Evolutionary conservation across 768 basidiomycete species (phyloP), one percentile per base, ranked within the genome.

Genomic region (Lanmaoa rubissima): DNA sequence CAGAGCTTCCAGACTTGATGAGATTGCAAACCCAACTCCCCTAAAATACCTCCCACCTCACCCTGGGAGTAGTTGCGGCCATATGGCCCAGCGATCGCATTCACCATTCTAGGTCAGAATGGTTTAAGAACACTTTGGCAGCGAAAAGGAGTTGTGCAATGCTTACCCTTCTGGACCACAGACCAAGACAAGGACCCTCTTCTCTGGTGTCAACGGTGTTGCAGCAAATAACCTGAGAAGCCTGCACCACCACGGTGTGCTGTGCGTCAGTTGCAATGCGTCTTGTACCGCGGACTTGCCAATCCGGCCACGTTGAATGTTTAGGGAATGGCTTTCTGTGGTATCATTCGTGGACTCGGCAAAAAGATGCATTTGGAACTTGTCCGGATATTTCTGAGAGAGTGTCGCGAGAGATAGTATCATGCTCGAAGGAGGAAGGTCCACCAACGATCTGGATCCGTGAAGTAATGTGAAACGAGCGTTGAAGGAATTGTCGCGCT

Each of bases 161-260:
- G 71, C 86, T 65, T 70, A 92, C 92, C 79, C 78, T 58, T 92
- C 88, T n/a, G 92, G 92, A 28, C 92, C 92, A 70, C 89, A 94
- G 4, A 94, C 82, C 13, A 94, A 71, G 66, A 93, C 87, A 54
- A 93, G 67, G 7, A 78, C 72, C 44, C 74, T 82, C 62, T 76
- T 81, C 51, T 70, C 70, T 48, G 62, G 59, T 35, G 53, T 13
- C 28, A 40, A 43, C 1, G 49, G 24, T 19, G 55, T 41, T 11
- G 54, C 43, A 34, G 56, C 26, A 56, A 61, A 48, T 43, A 35
- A 21, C 13, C 50, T 57, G 43, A 67, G 69, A 47, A 71, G 48
- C 24, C 51, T 52, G 48, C 54, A 57, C 74, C 75, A 75, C 73
- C 77, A 70, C 4, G 66, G 54, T 28, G 46, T 36, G 17, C 34